Percentiles rank a stretch among this genome's conserved stretches.
Conservation (phyloP, 2,329 filamentous ascomycete genomes). For the Pseudogymnoascus destructans region DNA sequence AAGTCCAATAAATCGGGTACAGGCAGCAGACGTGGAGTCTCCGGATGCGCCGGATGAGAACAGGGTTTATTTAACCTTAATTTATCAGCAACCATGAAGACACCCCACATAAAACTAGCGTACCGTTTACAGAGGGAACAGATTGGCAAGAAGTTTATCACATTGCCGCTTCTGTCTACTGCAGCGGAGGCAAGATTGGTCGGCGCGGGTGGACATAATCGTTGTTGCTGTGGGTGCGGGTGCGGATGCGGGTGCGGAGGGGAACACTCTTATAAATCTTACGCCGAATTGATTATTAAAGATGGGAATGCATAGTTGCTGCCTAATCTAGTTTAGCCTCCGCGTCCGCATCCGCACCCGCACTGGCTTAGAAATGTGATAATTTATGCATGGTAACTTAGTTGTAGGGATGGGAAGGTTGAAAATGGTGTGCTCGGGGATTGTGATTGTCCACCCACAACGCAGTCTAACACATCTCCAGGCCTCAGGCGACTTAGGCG, state of each 20-base stretch:
- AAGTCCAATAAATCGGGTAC: not conserved
- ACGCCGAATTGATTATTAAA: not conserved
- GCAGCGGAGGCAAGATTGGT: not conserved
- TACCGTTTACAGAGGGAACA: not conserved
- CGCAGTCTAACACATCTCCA: not conserved
- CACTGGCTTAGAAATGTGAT: not conserved
- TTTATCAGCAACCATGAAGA: not conserved
- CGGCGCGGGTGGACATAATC: not conserved
- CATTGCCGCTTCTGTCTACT: not conserved
- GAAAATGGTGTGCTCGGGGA: not conserved
- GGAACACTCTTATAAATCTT: not conserved
- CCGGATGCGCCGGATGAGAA: not conserved
- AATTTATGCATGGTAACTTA: not conserved
- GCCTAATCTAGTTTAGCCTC: not conserved
- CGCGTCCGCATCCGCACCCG: not conserved
- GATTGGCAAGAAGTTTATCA: not conserved
- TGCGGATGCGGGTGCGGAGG: not conserved
- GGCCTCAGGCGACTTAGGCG: conserved; percentile 19
- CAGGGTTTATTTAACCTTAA: not conserved
- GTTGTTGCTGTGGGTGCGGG: not conserved
- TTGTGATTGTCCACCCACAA: not conserved
- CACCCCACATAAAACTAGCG: not conserved
- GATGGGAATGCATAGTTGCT: not conserved
- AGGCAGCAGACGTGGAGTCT: not conserved
- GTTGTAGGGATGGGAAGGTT: not conserved